Evolutionary conservation across 805 yeast species (phyloP), one percentile per base, ranked within the genome.

Genomic region (Saccharomycopsis javanensis): DNA sequence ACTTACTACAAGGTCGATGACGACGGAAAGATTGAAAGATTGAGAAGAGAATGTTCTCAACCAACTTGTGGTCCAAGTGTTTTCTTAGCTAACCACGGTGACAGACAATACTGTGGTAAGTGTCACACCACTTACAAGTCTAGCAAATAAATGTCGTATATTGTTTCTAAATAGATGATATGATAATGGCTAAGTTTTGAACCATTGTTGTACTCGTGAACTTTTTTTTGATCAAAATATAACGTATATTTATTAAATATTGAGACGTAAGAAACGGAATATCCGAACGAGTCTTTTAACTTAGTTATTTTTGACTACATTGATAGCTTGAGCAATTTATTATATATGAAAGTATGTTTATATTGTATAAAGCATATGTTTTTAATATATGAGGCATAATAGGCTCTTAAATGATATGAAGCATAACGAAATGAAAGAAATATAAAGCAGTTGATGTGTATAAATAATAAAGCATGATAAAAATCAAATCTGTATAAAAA

Each of bases 101-200:
- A 86, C 86, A 91, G 99, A 85, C 96, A 87, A 79, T 94, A 94
- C 97, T 94, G 99, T 81, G 99, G 99, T 82, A 90, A 88, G 83
- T 94, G 99, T 83, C 97, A 91, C 86, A 80, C 86, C 71, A 91
- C 97, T 77, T 86, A 84, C 81, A 86, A 83, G 75, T 73, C 74
- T 58, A 67, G 71, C 65, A 60, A 64, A 59, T 61, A 61, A 57
- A 52, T 56, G 55, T 16, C 30, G n/a, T 11, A 31, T 48, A 11
- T 33, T 30, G 51, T 35, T 33, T 25, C 48, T 42, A 42, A 42
- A 42, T 42, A 42, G 48, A 42, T 20, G 10, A 42, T 4, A 8
- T 18, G 27, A 20, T n/a, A n/a, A n/a, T 16, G 27, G 23, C 8
- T 37, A 8, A 18, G 6, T 38, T 38, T 38, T 18, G 13, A 23